Conservation (phyloP, 1,284 basidiomycete species). For the Rhodotorula sp. region DNA sequence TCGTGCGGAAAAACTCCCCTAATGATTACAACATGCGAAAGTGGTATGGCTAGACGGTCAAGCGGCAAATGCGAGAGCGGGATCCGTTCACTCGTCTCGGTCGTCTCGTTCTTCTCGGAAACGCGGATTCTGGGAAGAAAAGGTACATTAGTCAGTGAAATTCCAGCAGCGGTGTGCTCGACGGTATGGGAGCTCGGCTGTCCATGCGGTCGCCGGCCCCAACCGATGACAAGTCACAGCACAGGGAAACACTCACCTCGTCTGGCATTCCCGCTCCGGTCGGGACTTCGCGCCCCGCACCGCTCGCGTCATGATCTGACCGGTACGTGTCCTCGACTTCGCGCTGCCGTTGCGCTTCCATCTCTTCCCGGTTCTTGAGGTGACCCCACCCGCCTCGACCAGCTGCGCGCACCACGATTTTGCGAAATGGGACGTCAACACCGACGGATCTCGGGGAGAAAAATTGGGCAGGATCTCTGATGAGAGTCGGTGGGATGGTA, state of each 20-base stretch:
- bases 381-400: slow-evolving; percentile 81
- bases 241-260: slow-evolving; percentile 36
- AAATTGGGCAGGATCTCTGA: too few species aligned
- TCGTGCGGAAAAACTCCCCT: too few species aligned
- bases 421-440: slow-evolving; percentile 54
- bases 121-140: slow-evolving; percentile 57
- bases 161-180: slow-evolving; percentile 40
- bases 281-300: slow-evolving; percentile 71
- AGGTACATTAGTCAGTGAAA: background rate
- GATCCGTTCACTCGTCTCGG: slow-evolving; percentile 43
- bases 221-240: slow-evolving; percentile 56
- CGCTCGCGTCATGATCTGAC: slow-evolving; percentile 67
- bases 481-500: background rate
- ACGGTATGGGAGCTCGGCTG: too few species aligned
- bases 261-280: slow-evolving; percentile 49
- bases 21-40: slow-evolving; percentile 14
- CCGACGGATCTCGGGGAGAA: too few species aligned
- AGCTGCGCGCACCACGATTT: slow-evolving; percentile 13
- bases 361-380: slow-evolving; percentile 64
- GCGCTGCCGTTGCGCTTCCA: slow-evolving; percentile 72
- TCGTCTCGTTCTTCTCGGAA: slow-evolving; percentile 46
- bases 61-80: background rate
- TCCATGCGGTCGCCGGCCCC: slow-evolving; percentile 56
- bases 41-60: background rate
- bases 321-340: slow-evolving; percentile 81